Evolutionary conservation across 306 rosid genomes (phyloP).

Genomic region (Carpinus fangiana): DNA sequence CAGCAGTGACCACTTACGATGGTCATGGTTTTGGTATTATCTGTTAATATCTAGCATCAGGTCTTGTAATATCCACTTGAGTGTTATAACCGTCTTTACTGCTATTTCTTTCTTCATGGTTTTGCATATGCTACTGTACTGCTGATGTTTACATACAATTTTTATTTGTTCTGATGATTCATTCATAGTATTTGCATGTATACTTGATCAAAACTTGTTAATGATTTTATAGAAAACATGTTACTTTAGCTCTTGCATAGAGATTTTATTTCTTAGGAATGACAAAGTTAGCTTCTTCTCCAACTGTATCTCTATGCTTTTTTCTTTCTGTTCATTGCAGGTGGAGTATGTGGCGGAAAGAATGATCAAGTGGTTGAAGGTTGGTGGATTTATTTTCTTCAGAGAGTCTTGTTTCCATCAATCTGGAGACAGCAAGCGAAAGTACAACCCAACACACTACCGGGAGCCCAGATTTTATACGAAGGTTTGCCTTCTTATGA

Average conservation of each 20-base stretch:
- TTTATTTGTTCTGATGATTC: not conserved
- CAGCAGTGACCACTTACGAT: not conserved
- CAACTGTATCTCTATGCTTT: not conserved
- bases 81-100: not conserved
- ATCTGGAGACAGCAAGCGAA: slow-evolving; percentile 93
- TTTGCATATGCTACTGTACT: not conserved
- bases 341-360: slow-evolving; percentile 67
- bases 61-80: not conserved
- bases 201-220: not conserved
- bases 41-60: too few species aligned
- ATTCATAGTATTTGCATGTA: not conserved
- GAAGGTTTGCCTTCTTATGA: slow-evolving; percentile 54
- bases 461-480: slow-evolving; percentile 91
- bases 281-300: slow-evolving; percentile 1
- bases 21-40: too few species aligned
- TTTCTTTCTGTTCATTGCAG: slow-evolving; percentile 38
- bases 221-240: not conserved
- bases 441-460: slow-evolving; percentile 93
- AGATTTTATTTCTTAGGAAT: not conserved
- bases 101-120: not conserved
- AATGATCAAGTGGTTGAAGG: slow-evolving; percentile 89
- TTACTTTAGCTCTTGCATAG: not conserved
- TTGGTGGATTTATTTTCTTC: slow-evolving; percentile 80
- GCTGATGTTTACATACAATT: not conserved
- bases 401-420: slow-evolving; percentile 97